Percentiles rank a stretch among this genome's conserved stretches.
These are phyloP conservation scores for Penicillium subrubescens DNA, from an alignment of 495 filamentous ascomycete species.

Conservation along the genomic window DNA sequence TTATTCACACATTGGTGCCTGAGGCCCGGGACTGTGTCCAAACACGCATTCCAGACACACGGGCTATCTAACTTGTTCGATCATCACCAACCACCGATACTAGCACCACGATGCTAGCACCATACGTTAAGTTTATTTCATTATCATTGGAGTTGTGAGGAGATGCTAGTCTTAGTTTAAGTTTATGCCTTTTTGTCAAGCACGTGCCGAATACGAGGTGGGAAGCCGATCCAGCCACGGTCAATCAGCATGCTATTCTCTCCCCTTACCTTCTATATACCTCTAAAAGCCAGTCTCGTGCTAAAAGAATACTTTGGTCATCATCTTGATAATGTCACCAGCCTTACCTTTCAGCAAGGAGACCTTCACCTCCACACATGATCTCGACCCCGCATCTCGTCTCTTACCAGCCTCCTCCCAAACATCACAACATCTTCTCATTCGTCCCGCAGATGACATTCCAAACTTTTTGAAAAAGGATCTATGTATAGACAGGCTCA, in stretches of 20 bases:
- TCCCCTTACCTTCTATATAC: background rate
- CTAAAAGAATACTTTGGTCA: background rate
- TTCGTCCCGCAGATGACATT: background rate
- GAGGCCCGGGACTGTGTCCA: too few relatives aligned
- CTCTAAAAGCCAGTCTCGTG: background rate
- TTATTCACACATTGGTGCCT: too few relatives aligned
- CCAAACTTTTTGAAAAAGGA: background rate
- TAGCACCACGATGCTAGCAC: too few relatives aligned
- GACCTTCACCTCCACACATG: background rate
- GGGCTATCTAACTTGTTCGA: too few relatives aligned
- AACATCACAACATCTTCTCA: background rate
- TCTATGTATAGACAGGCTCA: slow-evolving; percentile 24
- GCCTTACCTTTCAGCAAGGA: background rate
- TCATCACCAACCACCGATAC: too few relatives aligned
- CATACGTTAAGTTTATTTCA: too few relatives aligned
- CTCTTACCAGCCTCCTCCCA: background rate
- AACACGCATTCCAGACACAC: too few relatives aligned
- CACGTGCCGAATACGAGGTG: background rate
- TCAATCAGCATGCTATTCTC: background rate
- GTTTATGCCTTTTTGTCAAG: too few relatives aligned
- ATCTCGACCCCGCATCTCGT: background rate
- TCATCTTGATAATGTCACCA: background rate
- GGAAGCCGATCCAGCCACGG: background rate
- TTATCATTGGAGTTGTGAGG: too few relatives aligned
- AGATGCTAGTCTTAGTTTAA: too few relatives aligned